Base-by-base conservation (phyloP, 768 basidiomycete species). In the Boletus barrowsii region DNA sequence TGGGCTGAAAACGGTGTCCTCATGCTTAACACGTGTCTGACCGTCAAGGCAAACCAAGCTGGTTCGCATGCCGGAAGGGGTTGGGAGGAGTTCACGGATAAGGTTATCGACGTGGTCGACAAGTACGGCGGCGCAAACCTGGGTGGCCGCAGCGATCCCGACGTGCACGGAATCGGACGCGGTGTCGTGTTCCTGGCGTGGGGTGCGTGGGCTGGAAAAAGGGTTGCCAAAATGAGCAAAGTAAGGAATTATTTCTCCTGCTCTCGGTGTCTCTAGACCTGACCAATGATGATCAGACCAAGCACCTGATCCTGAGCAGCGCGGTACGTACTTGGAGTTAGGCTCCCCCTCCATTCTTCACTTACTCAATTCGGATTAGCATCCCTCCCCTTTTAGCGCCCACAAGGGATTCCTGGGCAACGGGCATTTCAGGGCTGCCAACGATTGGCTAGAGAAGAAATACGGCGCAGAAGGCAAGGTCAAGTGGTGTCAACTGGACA, bases 1-100 rank as follows among this genome's bases (percentile, higher is more conserved):
- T 93, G 92, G 88, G 91, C 93, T 2, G 75, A 83, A 55, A 86
- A 87, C 53, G 95, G 95, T 47, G 94, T 98, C 39, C 77, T 97
- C 55, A 81, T 96, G 70, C 81, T 97, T 44, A 98, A 97, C 74
- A 90, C 93, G n/a, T 88, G 86, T 55, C 78, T 98, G 46, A 96
- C 95, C 3, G 95, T 97, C 37, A 81, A 83, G 50, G 87, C 88
- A 0, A 79, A 79, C 53, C 62, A 80, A 51, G 83, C 95, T 17
- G 89, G 82, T 36, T 93, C 93, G 48, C 95, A 97, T 71, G 81
- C 85, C 39, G 82, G 83, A 62, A 85, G 79, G 69, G 95, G 95
- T 52, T 97, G 95, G 95, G 93, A 97, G 69, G 71, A 79, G 47
- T 97, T 96, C 68, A 97, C 94, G 5, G 90, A 82, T 60, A 80